Evolutionary conservation across 352 stramenopile genomes (phyloP).

Genomic region (Halophytophthora polymorphica): DNA sequence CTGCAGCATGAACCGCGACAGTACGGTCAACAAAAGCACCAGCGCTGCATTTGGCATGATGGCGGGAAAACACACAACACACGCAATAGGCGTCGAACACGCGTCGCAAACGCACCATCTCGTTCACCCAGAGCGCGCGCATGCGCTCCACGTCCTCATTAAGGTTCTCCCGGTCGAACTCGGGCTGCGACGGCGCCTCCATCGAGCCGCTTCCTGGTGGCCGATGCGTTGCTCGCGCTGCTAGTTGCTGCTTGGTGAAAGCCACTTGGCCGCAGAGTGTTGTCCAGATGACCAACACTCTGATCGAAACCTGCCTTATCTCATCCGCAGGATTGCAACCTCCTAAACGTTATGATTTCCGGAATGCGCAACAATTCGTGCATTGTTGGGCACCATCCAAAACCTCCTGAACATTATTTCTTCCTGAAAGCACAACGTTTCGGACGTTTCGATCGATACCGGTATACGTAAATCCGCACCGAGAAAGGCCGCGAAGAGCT

Average conservation of each 20-base stretch:
- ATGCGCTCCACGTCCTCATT: slow-evolving; percentile 81
- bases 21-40: neutral
- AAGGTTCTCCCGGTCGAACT: slow-evolving; percentile 65
- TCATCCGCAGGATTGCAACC: no score
- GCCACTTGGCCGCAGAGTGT: no score
- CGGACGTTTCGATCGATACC: no score
- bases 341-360: neutral
- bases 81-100: neutral
- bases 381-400: no score
- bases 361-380: no score
- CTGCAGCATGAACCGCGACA: slow-evolving; percentile 24
- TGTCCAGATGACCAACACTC: no score
- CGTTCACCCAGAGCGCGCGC: slow-evolving; percentile 75
- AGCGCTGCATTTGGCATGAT: neutral
- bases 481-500: slow-evolving; percentile 38
- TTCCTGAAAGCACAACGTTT: no score
- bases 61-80: neutral
- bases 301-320: no score
- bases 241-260: slow-evolving; percentile 8
- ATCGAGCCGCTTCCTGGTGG: slow-evolving; percentile 1
- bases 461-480: slow-evolving; percentile 17
- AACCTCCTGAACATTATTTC: no score
- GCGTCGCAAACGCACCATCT: slow-evolving; percentile 43
- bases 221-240: slow-evolving; percentile 10
- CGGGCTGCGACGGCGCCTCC: slow-evolving; percentile 22